Percentiles rank a stretch among this genome's conserved stretches.
These are phyloP conservation scores for Trichoderma gracile DNA, from an alignment of 2,329 filamentous ascomycete species.

Conservation along the genomic window DNA sequence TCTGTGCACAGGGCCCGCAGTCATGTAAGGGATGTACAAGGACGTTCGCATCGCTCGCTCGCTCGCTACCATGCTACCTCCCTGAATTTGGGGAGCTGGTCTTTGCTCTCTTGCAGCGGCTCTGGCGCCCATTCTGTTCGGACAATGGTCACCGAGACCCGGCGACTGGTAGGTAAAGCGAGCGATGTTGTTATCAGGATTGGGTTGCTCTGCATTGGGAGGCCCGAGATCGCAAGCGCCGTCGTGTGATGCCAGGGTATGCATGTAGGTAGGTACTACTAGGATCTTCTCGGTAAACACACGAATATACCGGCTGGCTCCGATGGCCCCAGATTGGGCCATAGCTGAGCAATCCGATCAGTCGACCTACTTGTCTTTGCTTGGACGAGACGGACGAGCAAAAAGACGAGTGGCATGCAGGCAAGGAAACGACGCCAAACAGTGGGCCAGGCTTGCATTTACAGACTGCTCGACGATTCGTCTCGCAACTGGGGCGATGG, in stretches of 20 bases:
- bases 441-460: slow-evolving; percentile 16
- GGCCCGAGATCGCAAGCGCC: slow-evolving; percentile 1
- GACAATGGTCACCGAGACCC: slow-evolving; percentile 6
- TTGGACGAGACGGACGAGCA: not conserved
- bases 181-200: not conserved
- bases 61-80: no score
- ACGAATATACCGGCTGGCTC: not conserved
- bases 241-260: not conserved
- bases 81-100: not conserved
- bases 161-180: not conserved
- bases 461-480: slow-evolving; percentile 7
- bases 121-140: slow-evolving; percentile 2
- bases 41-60: no score
- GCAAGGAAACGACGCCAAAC: slow-evolving; percentile 9
- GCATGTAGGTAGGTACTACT: not conserved
- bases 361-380: not conserved
- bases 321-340: not conserved
- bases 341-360: not conserved
- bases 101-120: slow-evolving; percentile 3
- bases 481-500: slow-evolving; percentile 9
- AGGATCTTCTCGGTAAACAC: not conserved
- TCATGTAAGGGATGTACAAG: not conserved
- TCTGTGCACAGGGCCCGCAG: not conserved
- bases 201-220: slow-evolving; percentile 21
- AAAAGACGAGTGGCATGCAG: slow-evolving; percentile 23